Conservation (phyloP, 495 filamentous ascomycete species). For the Xylaria bambusicola region DNA sequence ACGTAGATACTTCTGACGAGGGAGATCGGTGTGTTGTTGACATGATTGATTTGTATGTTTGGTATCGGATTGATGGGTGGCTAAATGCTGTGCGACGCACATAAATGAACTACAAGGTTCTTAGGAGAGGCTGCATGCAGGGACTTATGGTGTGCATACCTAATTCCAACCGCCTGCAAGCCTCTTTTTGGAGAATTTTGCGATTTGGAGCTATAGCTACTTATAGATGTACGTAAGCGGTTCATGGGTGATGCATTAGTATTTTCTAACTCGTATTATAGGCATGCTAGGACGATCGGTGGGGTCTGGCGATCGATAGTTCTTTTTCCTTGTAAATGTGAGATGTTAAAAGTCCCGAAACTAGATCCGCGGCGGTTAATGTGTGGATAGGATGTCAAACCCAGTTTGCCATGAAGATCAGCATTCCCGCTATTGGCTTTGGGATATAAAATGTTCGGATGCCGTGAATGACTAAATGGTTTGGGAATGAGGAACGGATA, state of each 20-base stretch:
- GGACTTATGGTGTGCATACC: not conserved
- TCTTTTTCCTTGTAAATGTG: not conserved
- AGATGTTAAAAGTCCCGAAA: not conserved
- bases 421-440: not conserved
- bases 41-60: too few species aligned
- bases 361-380: constrained; percentile 6
- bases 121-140: constrained; percentile 1
- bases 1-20: too few species aligned
- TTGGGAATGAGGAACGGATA: not conserved
- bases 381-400: not conserved
- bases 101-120: not conserved
- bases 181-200: not conserved
- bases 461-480: too few species aligned
- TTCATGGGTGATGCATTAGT: not conserved
- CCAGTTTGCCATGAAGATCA: not conserved
- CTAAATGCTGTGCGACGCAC: not conserved
- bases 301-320: not conserved
- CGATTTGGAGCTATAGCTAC: too few species aligned
- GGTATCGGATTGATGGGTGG: too few species aligned
- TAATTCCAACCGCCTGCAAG: not conserved
- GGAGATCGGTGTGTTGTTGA: too few species aligned
- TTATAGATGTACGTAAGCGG: too few species aligned
- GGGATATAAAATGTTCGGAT: too few species aligned
- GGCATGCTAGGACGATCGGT: not conserved
- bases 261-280: not conserved